phyloP scores from a whole-genome alignment of 306 rosid genomes.

The Quercus wislizeni region DNA sequence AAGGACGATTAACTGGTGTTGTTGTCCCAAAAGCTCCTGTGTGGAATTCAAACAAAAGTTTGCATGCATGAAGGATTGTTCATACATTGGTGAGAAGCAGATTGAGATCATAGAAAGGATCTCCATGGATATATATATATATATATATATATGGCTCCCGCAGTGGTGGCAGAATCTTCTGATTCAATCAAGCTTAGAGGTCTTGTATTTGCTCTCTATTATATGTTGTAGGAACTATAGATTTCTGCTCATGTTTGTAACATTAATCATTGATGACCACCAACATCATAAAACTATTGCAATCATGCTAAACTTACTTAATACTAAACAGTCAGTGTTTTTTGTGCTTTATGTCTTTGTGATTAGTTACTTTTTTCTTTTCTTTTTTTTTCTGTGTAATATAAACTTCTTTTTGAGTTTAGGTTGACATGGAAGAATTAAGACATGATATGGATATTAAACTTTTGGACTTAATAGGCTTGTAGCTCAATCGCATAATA shows the following conservation, averaged over 20 bases:
- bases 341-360: neutral
- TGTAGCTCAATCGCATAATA: no score
- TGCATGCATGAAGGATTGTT: slow-evolving; percentile 39
- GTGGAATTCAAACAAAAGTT: slow-evolving; percentile 66
- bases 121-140: no score
- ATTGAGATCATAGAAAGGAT: no score
- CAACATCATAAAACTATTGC: neutral
- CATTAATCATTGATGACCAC: neutral
- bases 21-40: slow-evolving; percentile 40
- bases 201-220: slow-evolving; percentile 22
- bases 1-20: slow-evolving; percentile 31
- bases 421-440: no score
- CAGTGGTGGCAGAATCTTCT: slow-evolving; percentile 45
- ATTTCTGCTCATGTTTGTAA: neutral
- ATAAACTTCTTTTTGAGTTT: no score
- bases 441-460: neutral
- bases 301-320: neutral
- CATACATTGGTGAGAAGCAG: slow-evolving; percentile 10
- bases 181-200: slow-evolving; percentile 79
- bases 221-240: neutral
- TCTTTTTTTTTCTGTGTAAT: neutral
- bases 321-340: neutral
- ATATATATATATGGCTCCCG: slow-evolving; percentile 53
- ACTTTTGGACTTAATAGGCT: slow-evolving; percentile 8
- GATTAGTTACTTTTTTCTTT: neutral